Percentiles rank a stretch among this genome's conserved stretches.
Conservation (phyloP, 768 basidiomycete species). For the Sporobolomyces roseus region DNA sequence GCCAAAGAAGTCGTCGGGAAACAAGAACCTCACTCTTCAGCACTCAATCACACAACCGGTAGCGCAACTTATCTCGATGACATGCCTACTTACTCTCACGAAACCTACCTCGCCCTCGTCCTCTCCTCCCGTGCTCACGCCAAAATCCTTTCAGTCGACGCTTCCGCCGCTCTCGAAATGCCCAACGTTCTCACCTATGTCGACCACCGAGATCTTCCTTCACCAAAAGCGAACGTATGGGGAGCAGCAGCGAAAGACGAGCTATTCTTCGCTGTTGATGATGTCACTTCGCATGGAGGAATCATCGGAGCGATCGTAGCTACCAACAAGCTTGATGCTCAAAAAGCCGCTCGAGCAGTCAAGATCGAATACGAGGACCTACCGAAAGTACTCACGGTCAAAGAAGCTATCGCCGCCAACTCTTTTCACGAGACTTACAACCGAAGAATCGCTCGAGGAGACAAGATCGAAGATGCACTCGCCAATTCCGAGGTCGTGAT, state of each 20-base stretch:
- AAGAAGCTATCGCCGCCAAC: constrained; percentile 39
- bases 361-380: constrained; percentile 44
- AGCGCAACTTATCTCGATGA: constrained; percentile 45
- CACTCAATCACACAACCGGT: constrained; percentile 44
- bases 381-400: constrained; percentile 43
- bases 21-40: constrained; percentile 39
- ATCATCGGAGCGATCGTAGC: constrained; percentile 44
- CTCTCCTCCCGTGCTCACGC: constrained; percentile 42
- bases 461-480: constrained; percentile 36
- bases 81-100: constrained; percentile 37
- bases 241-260: constrained; percentile 23
- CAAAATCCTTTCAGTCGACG: constrained; percentile 42
- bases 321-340: constrained; percentile 41
- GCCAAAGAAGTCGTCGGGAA: constrained; percentile 41
- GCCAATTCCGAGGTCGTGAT: constrained; percentile 38
- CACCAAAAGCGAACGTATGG: constrained; percentile 42
- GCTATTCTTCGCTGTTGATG: constrained; percentile 43
- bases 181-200: constrained; percentile 40
- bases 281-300: constrained; percentile 38
- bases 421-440: constrained; percentile 39
- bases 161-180: constrained; percentile 38
- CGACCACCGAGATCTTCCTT: constrained; percentile 40
- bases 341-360: constrained; percentile 41
- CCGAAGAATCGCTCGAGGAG: constrained; percentile 31
- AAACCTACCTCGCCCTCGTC: constrained; percentile 42